A percentile compares a stretch with the other conserved stretches of the same genome.
phyloP scores from a whole-genome alignment of 352 stramenopile species.

The Globisporangium spinosum region DNA sequence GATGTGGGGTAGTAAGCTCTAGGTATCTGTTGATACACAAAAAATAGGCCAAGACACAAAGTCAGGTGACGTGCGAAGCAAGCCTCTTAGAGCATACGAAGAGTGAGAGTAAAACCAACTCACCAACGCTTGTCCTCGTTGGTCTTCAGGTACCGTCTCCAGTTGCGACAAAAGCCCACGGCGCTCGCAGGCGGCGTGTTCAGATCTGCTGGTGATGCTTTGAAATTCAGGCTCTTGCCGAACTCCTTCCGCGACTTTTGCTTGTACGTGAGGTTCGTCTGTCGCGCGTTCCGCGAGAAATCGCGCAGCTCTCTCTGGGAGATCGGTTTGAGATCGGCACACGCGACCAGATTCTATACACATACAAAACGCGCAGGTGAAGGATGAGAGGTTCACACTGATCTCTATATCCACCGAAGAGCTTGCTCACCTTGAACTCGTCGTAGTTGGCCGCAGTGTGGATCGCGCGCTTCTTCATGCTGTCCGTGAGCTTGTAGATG shows the following conservation, averaged over 20 bases:
- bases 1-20: constrained; percentile 39
- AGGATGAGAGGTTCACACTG: too few relatives aligned
- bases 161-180: constrained; percentile 68
- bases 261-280: constrained; percentile 70
- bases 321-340: constrained; percentile 79
- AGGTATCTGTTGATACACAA: constrained; percentile 43
- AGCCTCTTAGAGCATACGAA: background rate
- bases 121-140: constrained; percentile 51
- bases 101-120: background rate
- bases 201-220: constrained; percentile 20
- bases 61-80: background rate
- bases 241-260: constrained; percentile 32
- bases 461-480: constrained; percentile 87
- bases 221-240: constrained; percentile 25
- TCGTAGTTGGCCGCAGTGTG: constrained; percentile 81
- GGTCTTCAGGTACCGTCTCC: constrained; percentile 60
- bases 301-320: constrained; percentile 64
- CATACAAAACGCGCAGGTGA: background rate
- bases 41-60: background rate
- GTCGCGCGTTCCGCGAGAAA: constrained; percentile 43
- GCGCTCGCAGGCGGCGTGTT: constrained; percentile 35
- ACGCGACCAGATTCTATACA: constrained; percentile 79
- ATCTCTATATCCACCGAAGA: background rate
- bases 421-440: constrained; percentile 67
- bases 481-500: constrained; percentile 81